These are phyloP conservation scores for Aurifilum marmelostoma DNA, from an alignment of 2,329 filamentous ascomycete species.

Conservation along the genomic window DNA sequence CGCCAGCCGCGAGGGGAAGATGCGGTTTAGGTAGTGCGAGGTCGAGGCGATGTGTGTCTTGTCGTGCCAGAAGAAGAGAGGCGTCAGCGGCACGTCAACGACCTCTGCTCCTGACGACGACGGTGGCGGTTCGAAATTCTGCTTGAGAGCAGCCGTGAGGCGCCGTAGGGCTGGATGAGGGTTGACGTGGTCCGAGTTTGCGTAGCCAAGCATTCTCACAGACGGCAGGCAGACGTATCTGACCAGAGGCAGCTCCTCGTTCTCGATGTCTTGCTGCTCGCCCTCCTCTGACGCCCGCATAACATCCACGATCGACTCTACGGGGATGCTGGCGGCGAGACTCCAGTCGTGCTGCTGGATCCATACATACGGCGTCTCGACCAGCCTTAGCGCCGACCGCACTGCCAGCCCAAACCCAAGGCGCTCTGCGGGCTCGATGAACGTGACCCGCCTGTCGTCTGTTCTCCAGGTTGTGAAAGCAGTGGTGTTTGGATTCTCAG, in stretches of 20 bases:
- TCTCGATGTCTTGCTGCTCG: constrained; percentile 2
- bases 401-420: constrained; percentile 59
- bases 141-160: constrained; percentile 47
- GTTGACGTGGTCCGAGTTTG: constrained; percentile 49
- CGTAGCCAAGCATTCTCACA: constrained; percentile 55
- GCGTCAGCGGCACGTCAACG: constrained; percentile 51
- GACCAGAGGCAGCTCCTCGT: constrained; percentile 40
- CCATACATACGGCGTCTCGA: constrained; percentile 57
- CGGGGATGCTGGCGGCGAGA: constrained; percentile 49
- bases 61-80: constrained; percentile 63
- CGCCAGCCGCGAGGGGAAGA: constrained; percentile 55
- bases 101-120: not conserved
- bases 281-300: constrained; percentile 45
- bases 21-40: constrained; percentile 51
- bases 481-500: constrained; percentile 42
- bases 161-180: constrained; percentile 46
- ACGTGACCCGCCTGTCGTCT: constrained; percentile 44
- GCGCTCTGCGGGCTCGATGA: constrained; percentile 51
- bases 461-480: constrained; percentile 42
- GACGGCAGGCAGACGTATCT: constrained; percentile 59
- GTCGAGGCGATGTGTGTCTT: constrained; percentile 57
- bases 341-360: constrained; percentile 62
- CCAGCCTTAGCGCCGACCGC: constrained; percentile 52
- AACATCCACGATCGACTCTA: constrained; percentile 47
- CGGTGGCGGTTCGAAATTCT: constrained; percentile 39